These are phyloP conservation scores for Vachellia pachyceras DNA, from an alignment of 306 rosid species.

Conservation along the genomic window DNA sequence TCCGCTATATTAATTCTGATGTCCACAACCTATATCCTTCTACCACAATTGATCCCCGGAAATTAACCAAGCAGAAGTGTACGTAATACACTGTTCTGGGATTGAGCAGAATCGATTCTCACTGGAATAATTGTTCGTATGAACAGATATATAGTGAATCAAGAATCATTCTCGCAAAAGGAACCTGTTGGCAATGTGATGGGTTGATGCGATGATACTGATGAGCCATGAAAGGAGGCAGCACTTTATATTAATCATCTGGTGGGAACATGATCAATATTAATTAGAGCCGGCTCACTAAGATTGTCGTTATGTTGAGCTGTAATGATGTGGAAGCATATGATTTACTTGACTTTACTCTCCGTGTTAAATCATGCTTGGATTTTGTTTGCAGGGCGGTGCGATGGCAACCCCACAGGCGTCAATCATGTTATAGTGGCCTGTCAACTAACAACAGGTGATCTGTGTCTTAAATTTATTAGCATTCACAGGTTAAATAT, in stretches of 20 bases:
- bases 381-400: background rate
- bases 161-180: background rate
- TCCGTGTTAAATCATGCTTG: background rate
- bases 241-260: background rate
- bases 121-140: background rate
- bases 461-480: conserved; percentile 1
- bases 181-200: background rate
- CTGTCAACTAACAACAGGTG: conserved; percentile 28
- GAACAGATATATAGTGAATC: background rate
- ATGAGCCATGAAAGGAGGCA: background rate
- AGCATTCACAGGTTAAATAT: conserved; percentile 17
- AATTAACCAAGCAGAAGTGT: background rate
- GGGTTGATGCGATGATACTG: background rate
- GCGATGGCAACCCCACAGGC: conserved; percentile 13
- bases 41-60: background rate
- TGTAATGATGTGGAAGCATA: background rate
- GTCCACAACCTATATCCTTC: background rate
- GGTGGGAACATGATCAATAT: background rate
- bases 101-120: background rate
- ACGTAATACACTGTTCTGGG: background rate
- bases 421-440: conserved; percentile 39
- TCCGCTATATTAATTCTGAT: background rate
- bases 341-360: background rate
- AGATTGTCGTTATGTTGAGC: background rate
- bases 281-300: background rate